Conservation (phyloP, 805 yeast genomes). For the Candida ortonii region DNA sequence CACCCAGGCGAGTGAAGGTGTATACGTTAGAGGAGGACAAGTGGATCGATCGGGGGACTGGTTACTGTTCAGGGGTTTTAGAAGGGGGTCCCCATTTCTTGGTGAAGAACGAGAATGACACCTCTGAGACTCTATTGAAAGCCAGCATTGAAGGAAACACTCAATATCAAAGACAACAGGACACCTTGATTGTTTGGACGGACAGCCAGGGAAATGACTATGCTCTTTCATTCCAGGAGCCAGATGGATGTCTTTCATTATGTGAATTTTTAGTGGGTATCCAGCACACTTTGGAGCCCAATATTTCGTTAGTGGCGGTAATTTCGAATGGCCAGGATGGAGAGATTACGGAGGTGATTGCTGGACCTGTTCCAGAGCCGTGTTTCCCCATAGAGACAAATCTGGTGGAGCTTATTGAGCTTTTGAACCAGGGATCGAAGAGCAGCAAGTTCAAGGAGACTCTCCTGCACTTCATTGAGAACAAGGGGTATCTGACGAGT, state of each 20-base stretch:
- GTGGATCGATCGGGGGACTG: slow-evolving; percentile 94
- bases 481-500: slow-evolving; percentile 48
- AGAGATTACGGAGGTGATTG: slow-evolving; percentile 71
- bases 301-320: slow-evolving; percentile 72
- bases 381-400: slow-evolving; percentile 49
- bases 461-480: slow-evolving; percentile 53
- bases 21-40: slow-evolving; percentile 75
- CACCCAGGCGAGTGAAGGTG: slow-evolving; percentile 85
- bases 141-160: slow-evolving; percentile 69
- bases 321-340: slow-evolving; percentile 41
- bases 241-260: slow-evolving; percentile 79
- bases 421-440: slow-evolving; percentile 57
- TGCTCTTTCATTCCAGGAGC: slow-evolving; percentile 89
- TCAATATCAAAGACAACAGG: slow-evolving; percentile 92
- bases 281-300: slow-evolving; percentile 58
- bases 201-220: slow-evolving; percentile 68
- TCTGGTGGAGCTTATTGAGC: slow-evolving; percentile 51
- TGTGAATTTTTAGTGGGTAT: slow-evolving; percentile 77
- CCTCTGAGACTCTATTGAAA: slow-evolving; percentile 56
- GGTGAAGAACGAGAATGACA: slow-evolving; percentile 69
- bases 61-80: slow-evolving; percentile 76
- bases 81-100: slow-evolving; percentile 55
- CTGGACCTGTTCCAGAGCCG: slow-evolving; percentile 78
- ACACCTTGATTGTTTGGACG: slow-evolving; percentile 92
- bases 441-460: slow-evolving; percentile 62